These are phyloP conservation scores for Akanthomyces dipterigenus DNA, from an alignment of 2,329 filamentous ascomycete genomes.

Conservation along the genomic window DNA sequence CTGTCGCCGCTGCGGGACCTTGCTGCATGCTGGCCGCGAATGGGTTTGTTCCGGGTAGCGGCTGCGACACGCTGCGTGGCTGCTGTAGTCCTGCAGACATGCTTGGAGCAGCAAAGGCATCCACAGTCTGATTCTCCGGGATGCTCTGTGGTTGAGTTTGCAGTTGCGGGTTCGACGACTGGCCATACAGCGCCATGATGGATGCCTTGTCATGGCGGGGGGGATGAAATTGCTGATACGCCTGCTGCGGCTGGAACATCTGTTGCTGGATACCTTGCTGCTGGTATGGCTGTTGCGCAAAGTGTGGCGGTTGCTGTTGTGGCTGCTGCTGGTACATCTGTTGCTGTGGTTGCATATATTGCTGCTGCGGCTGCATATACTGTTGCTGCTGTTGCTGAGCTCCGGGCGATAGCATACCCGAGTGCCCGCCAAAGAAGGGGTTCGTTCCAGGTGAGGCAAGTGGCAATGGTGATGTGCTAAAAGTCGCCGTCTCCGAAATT, in stretches of 20 bases:
- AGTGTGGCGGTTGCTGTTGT: slow-evolving; percentile 18
- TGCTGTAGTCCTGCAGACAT: slow-evolving; percentile 18
- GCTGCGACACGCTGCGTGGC: slow-evolving; percentile 25
- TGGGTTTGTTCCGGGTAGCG: slow-evolving; percentile 46
- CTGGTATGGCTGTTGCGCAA: slow-evolving; percentile 17
- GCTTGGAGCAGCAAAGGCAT: slow-evolving; percentile 17
- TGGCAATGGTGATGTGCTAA: slow-evolving; percentile 24
- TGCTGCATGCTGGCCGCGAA: slow-evolving; percentile 36
- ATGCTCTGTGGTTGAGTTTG: slow-evolving; percentile 23
- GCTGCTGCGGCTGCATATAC: slow-evolving; percentile 25
- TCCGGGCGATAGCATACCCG: slow-evolving; percentile 19
- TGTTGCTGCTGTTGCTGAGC: slow-evolving; percentile 20
- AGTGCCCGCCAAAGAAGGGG: slow-evolving; percentile 32
- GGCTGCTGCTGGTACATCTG: slow-evolving; percentile 19
- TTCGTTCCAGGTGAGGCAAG: slow-evolving; percentile 26
- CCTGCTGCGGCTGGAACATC: slow-evolving; percentile 13
- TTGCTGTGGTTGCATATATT: slow-evolving; percentile 14
- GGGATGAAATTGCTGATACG: slow-evolving; percentile 34
- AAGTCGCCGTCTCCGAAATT: slow-evolving; percentile 45
- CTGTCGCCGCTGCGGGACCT: slow-evolving; percentile 18
- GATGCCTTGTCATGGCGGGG: slow-evolving; percentile 60
- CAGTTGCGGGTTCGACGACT: slow-evolving; percentile 38
- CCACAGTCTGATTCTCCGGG: slow-evolving; percentile 22
- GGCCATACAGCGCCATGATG: slow-evolving; percentile 69
- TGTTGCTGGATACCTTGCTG: slow-evolving; percentile 14